Conservation (phyloP, 257 asterid species). For the Voacanga thouarsii region DNA sequence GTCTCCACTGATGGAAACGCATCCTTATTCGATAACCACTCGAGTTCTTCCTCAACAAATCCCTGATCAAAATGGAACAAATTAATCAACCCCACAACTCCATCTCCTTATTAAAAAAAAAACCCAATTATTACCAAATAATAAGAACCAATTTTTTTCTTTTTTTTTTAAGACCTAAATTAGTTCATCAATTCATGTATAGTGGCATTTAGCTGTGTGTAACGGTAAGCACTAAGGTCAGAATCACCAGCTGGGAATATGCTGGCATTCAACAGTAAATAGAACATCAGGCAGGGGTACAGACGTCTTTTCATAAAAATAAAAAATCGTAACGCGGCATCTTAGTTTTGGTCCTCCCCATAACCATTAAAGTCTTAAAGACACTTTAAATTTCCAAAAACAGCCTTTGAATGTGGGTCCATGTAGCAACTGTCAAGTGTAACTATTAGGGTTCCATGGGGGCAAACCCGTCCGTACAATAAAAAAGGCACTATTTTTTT, state of each 20-base stretch:
- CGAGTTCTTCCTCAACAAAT: constrained; percentile 55
- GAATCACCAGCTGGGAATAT: constrained; percentile 5
- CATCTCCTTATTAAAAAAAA: background rate
- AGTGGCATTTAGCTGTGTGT: background rate
- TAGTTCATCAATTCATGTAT: background rate
- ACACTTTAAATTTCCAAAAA: constrained; percentile 11
- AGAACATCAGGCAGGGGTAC: constrained; percentile 7
- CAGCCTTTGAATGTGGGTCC: background rate
- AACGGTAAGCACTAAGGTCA: background rate
- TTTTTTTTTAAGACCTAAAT: too few species aligned
- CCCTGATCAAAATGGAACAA: constrained; percentile 29
- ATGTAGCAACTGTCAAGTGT: background rate
- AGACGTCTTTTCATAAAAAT: constrained; percentile 17
- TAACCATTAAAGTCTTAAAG: constrained; percentile 10
- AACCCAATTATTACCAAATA: background rate
- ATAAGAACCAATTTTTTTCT: background rate
- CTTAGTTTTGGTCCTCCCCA: constrained; percentile 24
- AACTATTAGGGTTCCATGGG: constrained; percentile 17
- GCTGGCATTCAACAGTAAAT: background rate
- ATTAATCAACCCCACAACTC: background rate
- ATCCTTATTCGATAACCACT: constrained; percentile 84
- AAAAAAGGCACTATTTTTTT: too few species aligned
- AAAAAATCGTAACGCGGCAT: background rate
- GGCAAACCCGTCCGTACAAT: constrained; percentile 15
- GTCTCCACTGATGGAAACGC: constrained; percentile 79